phyloP scores from a whole-genome alignment of 345 rosid species.

The Microcos paniculata region DNA sequence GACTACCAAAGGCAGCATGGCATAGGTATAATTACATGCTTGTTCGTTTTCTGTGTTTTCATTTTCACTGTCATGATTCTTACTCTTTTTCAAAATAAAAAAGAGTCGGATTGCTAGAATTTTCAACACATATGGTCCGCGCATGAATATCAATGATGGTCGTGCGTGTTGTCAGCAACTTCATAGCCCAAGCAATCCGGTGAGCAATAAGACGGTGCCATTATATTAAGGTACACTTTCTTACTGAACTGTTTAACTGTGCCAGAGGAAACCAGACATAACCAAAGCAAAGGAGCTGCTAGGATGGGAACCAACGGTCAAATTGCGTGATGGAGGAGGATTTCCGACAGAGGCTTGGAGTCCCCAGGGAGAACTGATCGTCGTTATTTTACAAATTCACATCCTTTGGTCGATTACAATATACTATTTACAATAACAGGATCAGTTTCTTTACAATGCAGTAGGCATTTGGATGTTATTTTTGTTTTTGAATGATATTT shows the following conservation, averaged over 20 bases:
- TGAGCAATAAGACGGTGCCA: conserved; percentile 13
- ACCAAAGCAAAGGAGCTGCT: conserved; percentile 77
- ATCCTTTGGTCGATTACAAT: background rate
- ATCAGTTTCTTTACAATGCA: background rate
- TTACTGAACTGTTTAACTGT: background rate
- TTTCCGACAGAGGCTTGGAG: conserved; percentile 76
- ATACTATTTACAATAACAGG: background rate
- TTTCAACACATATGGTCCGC: conserved; percentile 95
- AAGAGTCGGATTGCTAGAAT: conserved; percentile 89
- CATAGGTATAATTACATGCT: conserved; percentile 49
- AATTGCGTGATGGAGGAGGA: conserved; percentile 94
- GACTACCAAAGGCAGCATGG: conserved; percentile 97
- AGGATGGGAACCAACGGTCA: conserved; percentile 90
- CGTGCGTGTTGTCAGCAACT: conserved; percentile 98
- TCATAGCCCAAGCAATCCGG: conserved; percentile 98
- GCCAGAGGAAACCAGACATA: conserved; percentile 87
- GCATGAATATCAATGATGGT: conserved; percentile 95
- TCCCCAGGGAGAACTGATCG: conserved; percentile 44
- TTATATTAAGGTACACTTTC: background rate
- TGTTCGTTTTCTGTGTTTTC: background rate
- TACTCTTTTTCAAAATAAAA: conserved; percentile 18
- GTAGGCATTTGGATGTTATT: background rate
- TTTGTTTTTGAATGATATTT: background rate
- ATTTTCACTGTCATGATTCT: background rate
- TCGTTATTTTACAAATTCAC: background rate